Base-by-base conservation (phyloP, 371 early-diverging fungal genomes). In the Basidiobolus heterosporus region DNA sequence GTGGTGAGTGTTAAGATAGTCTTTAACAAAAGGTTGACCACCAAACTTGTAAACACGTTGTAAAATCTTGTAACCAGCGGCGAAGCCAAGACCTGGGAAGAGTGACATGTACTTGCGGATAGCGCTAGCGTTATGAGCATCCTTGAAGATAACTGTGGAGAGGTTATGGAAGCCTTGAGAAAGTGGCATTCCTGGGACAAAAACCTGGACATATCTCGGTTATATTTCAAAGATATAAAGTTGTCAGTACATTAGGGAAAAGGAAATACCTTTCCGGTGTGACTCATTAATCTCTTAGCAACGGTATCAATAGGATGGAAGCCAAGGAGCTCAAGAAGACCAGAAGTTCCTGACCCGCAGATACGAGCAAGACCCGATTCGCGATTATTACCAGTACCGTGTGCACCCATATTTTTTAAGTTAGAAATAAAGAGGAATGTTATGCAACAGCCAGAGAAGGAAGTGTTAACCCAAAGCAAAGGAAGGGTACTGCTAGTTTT, bases 291-390 rank as follows among this genome's bases (percentile, higher is more conserved):
- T 47, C 97, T 81, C 75, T 96, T 96, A 48, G 97, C 93, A 18
- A 96, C 82, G 1, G 97, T 96, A 70, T 96, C 97, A 41, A 96
- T 87, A 39, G 97, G 97, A 66, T 96, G 97, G 82, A 96, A 96
- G 46, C 83, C 75, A 49, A 93, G 66, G 41, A 96, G 72, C 69
- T 96, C 97, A 24, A 91, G 74, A 53, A 93, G 75, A 46, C 96
- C 96, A 36, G 91, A 82, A 50, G 89, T 75, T 39, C 79, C 97
- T 40, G 90, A 81, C 37, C 97, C 97, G 38, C 83, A 64, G 59
- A 96, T 71, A 54, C 88, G 83, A 48, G 91, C 90, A 15, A 67
- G 62, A 45, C 75, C 83, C 23, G 88, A 87, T 63, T 87, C 85
- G 51, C 45, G 18, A 17, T 52, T 37, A 22, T 45, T 42, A 42